phyloP scores from a whole-genome alignment of 495 filamentous ascomycete species.

The Penicillium psychrofluorescens region DNA sequence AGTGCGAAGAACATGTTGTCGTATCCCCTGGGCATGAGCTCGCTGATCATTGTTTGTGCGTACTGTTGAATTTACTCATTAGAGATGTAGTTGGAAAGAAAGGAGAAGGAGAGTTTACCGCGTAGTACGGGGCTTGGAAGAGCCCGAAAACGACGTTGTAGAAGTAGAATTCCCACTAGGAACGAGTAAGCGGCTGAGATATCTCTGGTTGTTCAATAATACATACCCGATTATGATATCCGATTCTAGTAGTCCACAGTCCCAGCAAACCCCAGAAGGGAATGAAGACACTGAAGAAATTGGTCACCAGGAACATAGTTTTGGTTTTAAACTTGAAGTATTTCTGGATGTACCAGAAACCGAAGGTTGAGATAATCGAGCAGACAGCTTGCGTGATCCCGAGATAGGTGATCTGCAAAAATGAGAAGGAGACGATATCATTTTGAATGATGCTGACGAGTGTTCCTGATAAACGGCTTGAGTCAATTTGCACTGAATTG shows the following conservation, averaged over 20 bases:
- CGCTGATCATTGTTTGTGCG: constrained; percentile 47
- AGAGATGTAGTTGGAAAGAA: too few relatives aligned
- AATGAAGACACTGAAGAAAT: constrained; percentile 42
- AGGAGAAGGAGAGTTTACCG: constrained; percentile 15
- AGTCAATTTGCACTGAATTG: not conserved
- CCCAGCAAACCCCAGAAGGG: constrained; percentile 47
- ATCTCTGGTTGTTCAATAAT: not conserved
- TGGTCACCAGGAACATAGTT: constrained; percentile 42
- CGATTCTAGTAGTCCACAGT: constrained; percentile 37
- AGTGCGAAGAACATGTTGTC: constrained; percentile 49
- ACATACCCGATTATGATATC: constrained; percentile 38
- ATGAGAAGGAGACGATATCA: constrained; percentile 38
- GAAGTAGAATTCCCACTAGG: constrained; percentile 43
- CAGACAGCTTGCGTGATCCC: constrained; percentile 38
- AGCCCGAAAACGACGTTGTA: constrained; percentile 44
- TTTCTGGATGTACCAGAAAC: constrained; percentile 45
- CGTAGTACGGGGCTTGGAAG: constrained; percentile 46
- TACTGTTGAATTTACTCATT: constrained; percentile 17
- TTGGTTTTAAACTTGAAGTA: constrained; percentile 43
- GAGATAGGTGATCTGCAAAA: constrained; percentile 43
- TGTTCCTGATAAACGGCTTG: constrained; percentile 20
- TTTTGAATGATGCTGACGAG: constrained; percentile 42
- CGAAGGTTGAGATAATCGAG: constrained; percentile 39
- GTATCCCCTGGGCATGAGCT: constrained; percentile 42
- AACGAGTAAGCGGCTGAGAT: not conserved